These are phyloP conservation scores for Rhizophora apiculata DNA, from an alignment of 345 rosid genomes.

Conservation along the genomic window DNA sequence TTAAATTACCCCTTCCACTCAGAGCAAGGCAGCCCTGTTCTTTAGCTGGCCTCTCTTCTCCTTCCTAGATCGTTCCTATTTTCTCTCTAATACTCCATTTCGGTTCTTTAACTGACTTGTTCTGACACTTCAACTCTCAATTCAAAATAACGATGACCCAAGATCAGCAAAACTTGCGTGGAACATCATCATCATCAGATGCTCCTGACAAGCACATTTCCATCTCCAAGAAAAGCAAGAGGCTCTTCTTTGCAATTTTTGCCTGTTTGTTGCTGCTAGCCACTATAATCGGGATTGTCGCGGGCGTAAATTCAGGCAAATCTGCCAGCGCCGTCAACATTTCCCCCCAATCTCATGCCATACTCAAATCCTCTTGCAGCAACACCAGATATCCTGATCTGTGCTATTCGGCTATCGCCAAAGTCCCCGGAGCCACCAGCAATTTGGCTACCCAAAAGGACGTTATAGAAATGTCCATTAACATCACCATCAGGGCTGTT, in stretches of 20 bases:
- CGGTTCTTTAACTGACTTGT: not conserved
- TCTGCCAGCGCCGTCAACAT: not conserved
- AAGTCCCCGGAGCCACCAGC: constrained; percentile 26
- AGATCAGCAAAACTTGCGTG: constrained; percentile 23
- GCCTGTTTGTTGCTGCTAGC: constrained; percentile 38
- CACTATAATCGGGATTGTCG: constrained; percentile 38
- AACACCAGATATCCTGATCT: constrained; percentile 61
- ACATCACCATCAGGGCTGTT: constrained; percentile 22
- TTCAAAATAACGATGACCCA: constrained; percentile 18
- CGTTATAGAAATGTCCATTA: constrained; percentile 34
- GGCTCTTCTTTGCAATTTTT: constrained; percentile 30
- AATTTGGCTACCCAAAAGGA: constrained; percentile 33
- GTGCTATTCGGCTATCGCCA: constrained; percentile 62
- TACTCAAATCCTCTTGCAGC: constrained; percentile 62
- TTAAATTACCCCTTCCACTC: no score
- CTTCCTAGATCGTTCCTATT: no score
- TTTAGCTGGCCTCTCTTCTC: no score
- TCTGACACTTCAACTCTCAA: not conserved
- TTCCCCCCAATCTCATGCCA: constrained; percentile 43
- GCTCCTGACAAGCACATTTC: constrained; percentile 19
- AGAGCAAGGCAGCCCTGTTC: no score
- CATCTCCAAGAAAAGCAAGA: constrained; percentile 28
- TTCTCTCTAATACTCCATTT: no score
- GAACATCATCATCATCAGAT: constrained; percentile 6
- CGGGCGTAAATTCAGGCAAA: constrained; percentile 33